These are phyloP conservation scores for Hygrophila difformis DNA, from an alignment of 257 asterid genomes.

Conservation along the genomic window DNA sequence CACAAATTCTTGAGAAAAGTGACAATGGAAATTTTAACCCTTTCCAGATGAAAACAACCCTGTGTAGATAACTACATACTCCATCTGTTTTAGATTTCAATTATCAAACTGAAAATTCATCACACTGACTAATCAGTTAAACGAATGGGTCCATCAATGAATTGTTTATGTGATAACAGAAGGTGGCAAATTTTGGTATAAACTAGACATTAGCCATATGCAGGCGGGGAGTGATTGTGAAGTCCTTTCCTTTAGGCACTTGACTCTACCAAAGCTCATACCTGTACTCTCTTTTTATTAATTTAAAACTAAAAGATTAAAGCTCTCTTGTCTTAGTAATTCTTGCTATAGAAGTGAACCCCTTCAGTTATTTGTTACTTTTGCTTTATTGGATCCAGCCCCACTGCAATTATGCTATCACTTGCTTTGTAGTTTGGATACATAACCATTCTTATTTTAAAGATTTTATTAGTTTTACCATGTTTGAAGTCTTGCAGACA, in stretches of 20 bases:
- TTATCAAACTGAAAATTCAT: not conserved
- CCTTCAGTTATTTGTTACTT: not conserved
- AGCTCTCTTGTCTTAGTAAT: too few species aligned
- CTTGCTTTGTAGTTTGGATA: not conserved
- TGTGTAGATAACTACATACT: not conserved
- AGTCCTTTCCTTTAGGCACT: not conserved
- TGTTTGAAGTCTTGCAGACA: constrained; percentile 71
- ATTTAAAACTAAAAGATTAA: too few species aligned
- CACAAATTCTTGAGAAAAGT: not conserved
- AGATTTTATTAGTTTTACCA: constrained; percentile 24
- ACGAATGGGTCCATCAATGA: not conserved
- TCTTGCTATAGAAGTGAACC: too few species aligned
- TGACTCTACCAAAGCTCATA: not conserved
- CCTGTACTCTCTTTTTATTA: not conserved
- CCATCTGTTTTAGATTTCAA: not conserved
- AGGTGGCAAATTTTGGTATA: not conserved
- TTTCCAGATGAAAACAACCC: not conserved
- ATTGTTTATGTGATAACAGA: not conserved
- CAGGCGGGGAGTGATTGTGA: not conserved
- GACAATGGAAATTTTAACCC: not conserved
- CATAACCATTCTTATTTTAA: not conserved
- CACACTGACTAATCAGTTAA: not conserved
- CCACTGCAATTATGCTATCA: not conserved
- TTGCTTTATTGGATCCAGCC: not conserved
- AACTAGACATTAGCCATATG: not conserved